Base-by-base conservation (phyloP, 306 rosid species). In the Cicer bijugum region DNA sequence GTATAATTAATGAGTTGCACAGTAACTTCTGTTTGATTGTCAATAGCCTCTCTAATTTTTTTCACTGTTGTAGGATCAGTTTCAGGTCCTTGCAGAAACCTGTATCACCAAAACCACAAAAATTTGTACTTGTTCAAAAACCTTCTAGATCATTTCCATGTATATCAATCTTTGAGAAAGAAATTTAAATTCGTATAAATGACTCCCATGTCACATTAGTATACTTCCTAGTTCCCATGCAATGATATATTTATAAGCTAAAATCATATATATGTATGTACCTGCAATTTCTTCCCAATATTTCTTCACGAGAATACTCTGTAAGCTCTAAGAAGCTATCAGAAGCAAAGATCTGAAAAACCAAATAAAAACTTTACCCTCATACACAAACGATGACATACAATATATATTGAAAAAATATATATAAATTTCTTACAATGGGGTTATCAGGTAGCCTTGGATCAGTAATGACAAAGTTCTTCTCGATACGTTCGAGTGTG, bases 261-360 rank as follows among this genome's bases (percentile, higher is more conserved):
- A 72, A 23, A 45, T 60, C 67, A 7, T 61, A 37, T 61, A 43
- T 19, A 35, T 35, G 4, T 12, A 33, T 8, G 63, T 42, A 90
- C 98, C 98, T 94, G 96, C 98, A 94, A 78, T 91, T 94, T 85
- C 92, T 88, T 82, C 98, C 98, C 79, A 94, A 80, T 65, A 94
- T 91, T 89, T 94, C 98, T 84, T 94, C 98, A 9, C 98, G 93
- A 55, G 91, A 83, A 81, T 91, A 94, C 83, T 94, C 98, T 0
- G 98, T 91, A 15, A 94, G 96, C 87, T 94, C 98, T 38, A 94
- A 79, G 88, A 94, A 94, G 82, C 98, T 94, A 81, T 94, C 98
- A 38, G 98, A 94, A 51, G 98, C 98, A 79, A 94, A 94, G 4
- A 94, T 94, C 98, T 94, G 86, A 69, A 76, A 80, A 58, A 64